Evolutionary conservation across 2,329 filamentous ascomycete species (phyloP), one percentile per base, ranked within the genome.

Genomic region (Keithomyces neogunnii): DNA sequence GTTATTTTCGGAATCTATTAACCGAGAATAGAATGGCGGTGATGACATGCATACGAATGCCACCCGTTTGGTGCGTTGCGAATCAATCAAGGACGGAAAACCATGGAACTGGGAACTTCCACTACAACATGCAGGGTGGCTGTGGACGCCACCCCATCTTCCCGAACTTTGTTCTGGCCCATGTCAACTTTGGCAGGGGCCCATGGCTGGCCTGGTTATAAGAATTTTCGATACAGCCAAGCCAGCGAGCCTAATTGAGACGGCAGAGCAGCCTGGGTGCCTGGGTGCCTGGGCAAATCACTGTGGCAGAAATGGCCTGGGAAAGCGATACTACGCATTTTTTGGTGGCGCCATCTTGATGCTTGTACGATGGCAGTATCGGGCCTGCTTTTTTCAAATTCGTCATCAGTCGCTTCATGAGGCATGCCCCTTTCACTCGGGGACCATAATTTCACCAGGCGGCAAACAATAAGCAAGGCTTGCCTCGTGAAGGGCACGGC

Each of bases 281-380:
- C 5, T 42, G 10, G n/a, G 28, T 5, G 39, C 6, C 9, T 7
- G 19, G n/a, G n/a, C 39, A 42, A 42, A 28, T 44, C 10, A 19
- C 40, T 44, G 26, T 30, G 40, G 28, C 28, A 28, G 26, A 5
- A 44, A 10, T 29, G 7, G 11, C 7, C 40, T 11, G 5, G 40
- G 3, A 10, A 2, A 42, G 28, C 4, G 9, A 11, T 30, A n/a
- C 19, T 13, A 28, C 6, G 2, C 26, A 35, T 6, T 35, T 11
- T 28, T 44, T 5, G 40, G 10, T 44, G 40, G 40, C 40, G 40
- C 40, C 40, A 44, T 30, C 40, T 33, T n/a, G 32, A n/a, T 13
- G 39, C 45, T 51, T 53, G 51, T 53, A 46, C 49, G 46, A 53
- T 39, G 40, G 48, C 31, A 4, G 45, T 48, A 51, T 53, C 51